These are phyloP conservation scores for Psilocybe subaeruginosa DNA, from an alignment of 768 basidiomycete species.

Conservation along the genomic window DNA sequence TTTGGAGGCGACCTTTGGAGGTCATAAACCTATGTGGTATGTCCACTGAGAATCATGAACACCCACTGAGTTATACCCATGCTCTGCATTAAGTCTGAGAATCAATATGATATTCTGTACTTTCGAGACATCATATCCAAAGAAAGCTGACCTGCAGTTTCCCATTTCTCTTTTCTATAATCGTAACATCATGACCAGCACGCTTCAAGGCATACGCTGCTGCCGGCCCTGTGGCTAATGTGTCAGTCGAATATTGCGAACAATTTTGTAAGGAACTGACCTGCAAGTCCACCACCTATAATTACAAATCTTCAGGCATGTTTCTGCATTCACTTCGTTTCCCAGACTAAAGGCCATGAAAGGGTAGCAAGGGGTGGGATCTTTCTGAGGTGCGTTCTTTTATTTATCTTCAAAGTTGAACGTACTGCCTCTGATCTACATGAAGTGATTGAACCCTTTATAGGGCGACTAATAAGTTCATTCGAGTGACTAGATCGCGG, in stretches of 20 bases:
- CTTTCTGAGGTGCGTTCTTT: no score
- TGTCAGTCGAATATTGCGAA: background rate
- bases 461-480: no score
- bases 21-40: background rate
- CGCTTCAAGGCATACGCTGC: background rate
- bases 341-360: no score
- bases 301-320: background rate
- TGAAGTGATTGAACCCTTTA: no score
- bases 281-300: background rate
- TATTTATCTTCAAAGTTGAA: no score
- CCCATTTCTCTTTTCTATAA: background rate
- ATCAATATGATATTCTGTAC: background rate
- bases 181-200: constrained; percentile 4
- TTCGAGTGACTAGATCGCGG: no score
- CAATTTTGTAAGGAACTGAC: background rate
- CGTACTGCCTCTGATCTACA: no score
- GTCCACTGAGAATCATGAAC: background rate
- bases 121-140: no score
- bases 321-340: background rate
- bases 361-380: no score
- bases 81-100: background rate
- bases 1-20: background rate
- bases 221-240: background rate
- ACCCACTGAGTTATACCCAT: background rate
- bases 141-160: no score